phyloP scores from a whole-genome alignment of 2,329 filamentous ascomycete genomes.

The Alternaria sp. region DNA sequence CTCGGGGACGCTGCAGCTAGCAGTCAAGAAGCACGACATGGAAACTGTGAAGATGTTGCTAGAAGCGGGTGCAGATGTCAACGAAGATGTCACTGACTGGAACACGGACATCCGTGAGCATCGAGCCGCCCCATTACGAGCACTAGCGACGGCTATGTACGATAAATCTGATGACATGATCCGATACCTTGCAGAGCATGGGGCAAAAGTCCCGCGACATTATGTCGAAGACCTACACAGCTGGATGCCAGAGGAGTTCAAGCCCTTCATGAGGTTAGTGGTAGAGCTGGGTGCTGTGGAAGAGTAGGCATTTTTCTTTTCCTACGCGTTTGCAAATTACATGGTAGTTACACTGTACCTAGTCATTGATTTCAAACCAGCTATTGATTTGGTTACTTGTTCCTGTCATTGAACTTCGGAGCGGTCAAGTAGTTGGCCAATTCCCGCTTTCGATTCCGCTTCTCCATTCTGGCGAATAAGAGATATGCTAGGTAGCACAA shows the following conservation, averaged over 20 bases:
- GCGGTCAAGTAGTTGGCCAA: background rate
- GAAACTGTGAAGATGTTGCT: conserved; percentile 11
- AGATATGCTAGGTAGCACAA: background rate
- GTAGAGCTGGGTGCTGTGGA: conserved; percentile 9
- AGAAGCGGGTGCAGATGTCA: conserved; percentile 10
- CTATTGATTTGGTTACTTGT: background rate
- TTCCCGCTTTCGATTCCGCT: background rate
- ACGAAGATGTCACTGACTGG: conserved; percentile 6
- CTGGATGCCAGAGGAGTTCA: background rate
- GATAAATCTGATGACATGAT: conserved; percentile 16
- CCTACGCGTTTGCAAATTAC: background rate
- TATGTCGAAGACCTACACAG: conserved; percentile 3
- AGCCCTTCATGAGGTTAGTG: background rate
- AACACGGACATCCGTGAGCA: conserved; percentile 6
- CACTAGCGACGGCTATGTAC: conserved; percentile 7
- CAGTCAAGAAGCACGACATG: conserved; percentile 8
- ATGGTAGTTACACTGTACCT: background rate
- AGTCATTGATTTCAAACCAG: background rate
- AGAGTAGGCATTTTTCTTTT: background rate
- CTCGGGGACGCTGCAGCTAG: conserved; percentile 8
- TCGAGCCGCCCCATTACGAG: conserved; percentile 9
- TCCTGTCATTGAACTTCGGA: background rate
- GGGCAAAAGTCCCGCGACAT: conserved; percentile 5
- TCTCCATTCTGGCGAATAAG: background rate
- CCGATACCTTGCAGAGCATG: conserved; percentile 9